phyloP scores from a whole-genome alignment of 768 basidiomycete genomes.

The Suillus brevipes region DNA sequence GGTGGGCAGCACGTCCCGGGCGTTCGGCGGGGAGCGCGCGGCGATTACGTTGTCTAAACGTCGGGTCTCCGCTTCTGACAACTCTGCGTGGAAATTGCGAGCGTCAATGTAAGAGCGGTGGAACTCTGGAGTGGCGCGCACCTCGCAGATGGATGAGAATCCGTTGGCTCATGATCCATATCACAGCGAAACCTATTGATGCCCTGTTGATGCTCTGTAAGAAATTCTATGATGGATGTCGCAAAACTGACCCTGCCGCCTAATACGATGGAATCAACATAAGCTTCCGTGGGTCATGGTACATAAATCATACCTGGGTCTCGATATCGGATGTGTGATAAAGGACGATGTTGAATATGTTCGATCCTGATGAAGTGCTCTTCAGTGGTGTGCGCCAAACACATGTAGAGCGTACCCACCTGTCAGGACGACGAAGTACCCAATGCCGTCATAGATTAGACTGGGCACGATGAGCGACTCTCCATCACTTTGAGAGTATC shows the following conservation, averaged over 20 bases:
- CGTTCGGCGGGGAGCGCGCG: constrained; percentile 8
- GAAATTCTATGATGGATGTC: background rate
- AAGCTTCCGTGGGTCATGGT: constrained; percentile 25
- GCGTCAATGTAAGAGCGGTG: background rate
- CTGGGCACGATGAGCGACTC: constrained; percentile 31
- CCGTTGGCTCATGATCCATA: constrained; percentile 63
- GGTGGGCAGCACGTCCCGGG: constrained; percentile 19
- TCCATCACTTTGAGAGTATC: constrained; percentile 10
- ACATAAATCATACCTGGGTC: constrained; percentile 41
- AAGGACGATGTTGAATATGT: constrained; percentile 52
- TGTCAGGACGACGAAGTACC: constrained; percentile 61
- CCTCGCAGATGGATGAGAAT: constrained; percentile 60
- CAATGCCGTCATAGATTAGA: constrained; percentile 68
- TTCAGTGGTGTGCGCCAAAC: constrained; percentile 32
- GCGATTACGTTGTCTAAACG: constrained; percentile 31
- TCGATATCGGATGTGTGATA: constrained; percentile 40
- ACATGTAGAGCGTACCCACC: constrained; percentile 30
- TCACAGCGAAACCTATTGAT: constrained; percentile 43
- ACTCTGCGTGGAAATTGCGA: constrained; percentile 16
- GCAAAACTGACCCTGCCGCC: constrained; percentile 50
- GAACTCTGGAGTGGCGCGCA: constrained; percentile 19
- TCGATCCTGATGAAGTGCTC: constrained; percentile 37
- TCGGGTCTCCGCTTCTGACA: constrained; percentile 24
- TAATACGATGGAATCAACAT: constrained; percentile 22
- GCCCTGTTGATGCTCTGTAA: constrained; percentile 19